Evolutionary conservation across 768 basidiomycete species (phyloP).

Genomic region (Coprinellus micaceus): DNA sequence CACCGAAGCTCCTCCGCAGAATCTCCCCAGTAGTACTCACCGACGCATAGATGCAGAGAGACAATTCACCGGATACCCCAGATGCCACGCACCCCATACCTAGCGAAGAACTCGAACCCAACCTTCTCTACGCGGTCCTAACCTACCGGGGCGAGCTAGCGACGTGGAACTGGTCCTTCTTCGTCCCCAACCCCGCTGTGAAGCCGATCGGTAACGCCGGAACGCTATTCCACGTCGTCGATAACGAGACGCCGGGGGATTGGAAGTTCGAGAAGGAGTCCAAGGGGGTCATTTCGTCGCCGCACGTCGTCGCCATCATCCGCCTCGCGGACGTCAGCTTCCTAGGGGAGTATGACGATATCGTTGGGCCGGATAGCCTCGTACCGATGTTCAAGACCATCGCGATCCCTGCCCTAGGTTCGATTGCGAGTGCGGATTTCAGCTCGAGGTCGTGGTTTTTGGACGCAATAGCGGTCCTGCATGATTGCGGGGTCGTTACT

Average conservation of each 20-base stretch:
- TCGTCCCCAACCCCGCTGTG: constrained; percentile 36
- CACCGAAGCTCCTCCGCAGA: background rate
- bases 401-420: constrained; percentile 29
- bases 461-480: constrained; percentile 42
- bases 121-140: constrained; percentile 42
- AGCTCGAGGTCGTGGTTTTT: constrained; percentile 48
- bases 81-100: constrained; percentile 15
- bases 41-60: background rate
- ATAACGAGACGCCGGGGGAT: constrained; percentile 20
- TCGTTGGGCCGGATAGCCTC: constrained; percentile 39
- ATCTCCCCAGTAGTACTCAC: background rate
- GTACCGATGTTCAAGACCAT: constrained; percentile 44
- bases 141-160: constrained; percentile 44
- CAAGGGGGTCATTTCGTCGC: constrained; percentile 36
- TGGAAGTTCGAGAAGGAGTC: constrained; percentile 41
- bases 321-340: constrained; percentile 39
- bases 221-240: constrained; percentile 43
- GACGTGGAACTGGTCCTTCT: constrained; percentile 51
- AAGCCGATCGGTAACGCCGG: constrained; percentile 41
- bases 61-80: constrained; percentile 7
- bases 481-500: constrained; percentile 44
- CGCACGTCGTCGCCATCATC: constrained; percentile 42
- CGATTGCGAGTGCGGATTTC: constrained; percentile 32
- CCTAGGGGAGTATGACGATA: constrained; percentile 40
- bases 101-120: constrained; percentile 34